Conservation (phyloP, 371 early-diverging fungal genomes). For the Capillidium heterosporum region DNA sequence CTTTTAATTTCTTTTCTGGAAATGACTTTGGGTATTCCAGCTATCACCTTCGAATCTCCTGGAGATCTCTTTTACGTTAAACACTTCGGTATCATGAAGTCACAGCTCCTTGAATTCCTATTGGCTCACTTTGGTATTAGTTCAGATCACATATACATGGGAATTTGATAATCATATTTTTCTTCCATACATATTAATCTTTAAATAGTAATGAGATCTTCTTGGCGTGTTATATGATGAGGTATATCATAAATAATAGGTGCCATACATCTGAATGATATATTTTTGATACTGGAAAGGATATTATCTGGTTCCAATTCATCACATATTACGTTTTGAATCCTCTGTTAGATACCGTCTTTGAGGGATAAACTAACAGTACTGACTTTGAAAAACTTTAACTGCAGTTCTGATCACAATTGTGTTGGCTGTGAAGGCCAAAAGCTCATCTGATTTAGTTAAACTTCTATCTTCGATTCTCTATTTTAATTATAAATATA, state of each 20-base stretch:
- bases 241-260: constrained; percentile 65
- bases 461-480: too few relatives aligned
- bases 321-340: constrained; percentile 51
- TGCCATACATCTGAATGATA: constrained; percentile 19
- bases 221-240: constrained; percentile 65
- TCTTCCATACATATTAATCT: constrained; percentile 18
- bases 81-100: constrained; percentile 41
- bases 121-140: constrained; percentile 69
- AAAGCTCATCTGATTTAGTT: too few relatives aligned
- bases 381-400: too few relatives aligned
- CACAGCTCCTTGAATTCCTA: constrained; percentile 25
- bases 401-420: too few relatives aligned
- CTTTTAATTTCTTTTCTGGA: constrained; percentile 61
- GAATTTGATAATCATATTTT: constrained; percentile 19
- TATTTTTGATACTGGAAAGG: constrained; percentile 37
- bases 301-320: constrained; percentile 38
- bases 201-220: constrained; percentile 25
- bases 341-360: constrained; percentile 34
- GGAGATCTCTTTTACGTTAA: constrained; percentile 57
- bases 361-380: constrained; percentile 19
- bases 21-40: constrained; percentile 56
- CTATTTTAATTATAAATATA: too few relatives aligned
- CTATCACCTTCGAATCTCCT: constrained; percentile 65
- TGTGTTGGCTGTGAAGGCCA: too few relatives aligned
- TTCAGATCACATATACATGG: constrained; percentile 78